Conservation (phyloP, 2,329 filamentous ascomycete species). For the Harringtonia aguacate region DNA sequence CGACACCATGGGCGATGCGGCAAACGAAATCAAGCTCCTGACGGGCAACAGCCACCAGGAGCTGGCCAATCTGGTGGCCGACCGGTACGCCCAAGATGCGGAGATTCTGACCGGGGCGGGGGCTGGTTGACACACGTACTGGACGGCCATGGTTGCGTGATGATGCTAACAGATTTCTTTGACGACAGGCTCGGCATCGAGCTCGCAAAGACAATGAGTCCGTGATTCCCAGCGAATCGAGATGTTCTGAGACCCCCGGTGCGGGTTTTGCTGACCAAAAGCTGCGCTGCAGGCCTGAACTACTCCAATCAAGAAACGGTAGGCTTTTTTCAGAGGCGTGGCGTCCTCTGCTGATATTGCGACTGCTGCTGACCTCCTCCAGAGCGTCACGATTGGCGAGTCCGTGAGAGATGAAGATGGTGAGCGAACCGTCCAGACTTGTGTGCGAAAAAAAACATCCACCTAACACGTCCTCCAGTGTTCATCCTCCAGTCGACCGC, state of each 20-base stretch:
- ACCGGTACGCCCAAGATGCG: conserved; percentile 21
- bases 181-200: conserved; percentile 12
- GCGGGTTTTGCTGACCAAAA: background rate
- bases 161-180: background rate
- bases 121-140: background rate
- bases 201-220: conserved; percentile 13
- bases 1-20: conserved; percentile 10
- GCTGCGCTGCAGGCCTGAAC: conserved; percentile 37
- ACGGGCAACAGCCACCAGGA: conserved; percentile 28
- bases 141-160: background rate
- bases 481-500: conserved; percentile 95
- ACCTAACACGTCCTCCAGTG: conserved; percentile 26
- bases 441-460: too few relatives aligned
- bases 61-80: conserved; percentile 24
- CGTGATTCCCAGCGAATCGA: background rate
- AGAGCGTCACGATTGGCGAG: conserved; percentile 84
- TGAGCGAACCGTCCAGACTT: too few relatives aligned
- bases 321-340: background rate
- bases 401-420: conserved; percentile 92
- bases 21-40: conserved; percentile 29
- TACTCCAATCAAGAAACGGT: conserved; percentile 75
- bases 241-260: too few relatives aligned
- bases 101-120: background rate
- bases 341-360: too few relatives aligned
- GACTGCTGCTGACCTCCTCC: background rate